These are phyloP conservation scores for Prinsepia uniflora DNA, from an alignment of 306 rosid species.

Conservation along the genomic window DNA sequence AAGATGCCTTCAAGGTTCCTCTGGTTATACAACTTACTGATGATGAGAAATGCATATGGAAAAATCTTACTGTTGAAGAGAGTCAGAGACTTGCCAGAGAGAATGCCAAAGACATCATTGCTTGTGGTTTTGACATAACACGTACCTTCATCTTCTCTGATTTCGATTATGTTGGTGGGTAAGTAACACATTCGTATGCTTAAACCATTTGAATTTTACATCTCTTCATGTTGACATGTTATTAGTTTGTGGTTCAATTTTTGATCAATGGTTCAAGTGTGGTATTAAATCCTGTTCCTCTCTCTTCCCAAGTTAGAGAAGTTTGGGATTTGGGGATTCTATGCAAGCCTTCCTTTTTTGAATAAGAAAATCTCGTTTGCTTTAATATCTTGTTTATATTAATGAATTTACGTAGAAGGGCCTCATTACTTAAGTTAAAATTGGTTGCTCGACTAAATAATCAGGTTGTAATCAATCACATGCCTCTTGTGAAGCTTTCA, in stretches of 20 bases:
- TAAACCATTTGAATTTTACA: not conserved
- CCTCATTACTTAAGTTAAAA: not conserved
- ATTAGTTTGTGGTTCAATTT: not conserved
- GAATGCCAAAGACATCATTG: slow-evolving; percentile 91
- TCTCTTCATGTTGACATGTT: not conserved
- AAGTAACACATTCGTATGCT: slow-evolving; percentile 29
- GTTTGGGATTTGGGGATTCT: not conserved
- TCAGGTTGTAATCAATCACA: not conserved
- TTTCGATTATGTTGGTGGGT: slow-evolving; percentile 83
- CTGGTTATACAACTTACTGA: slow-evolving; percentile 91
- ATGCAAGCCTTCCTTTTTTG: not conserved
- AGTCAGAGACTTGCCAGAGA: slow-evolving; percentile 79
- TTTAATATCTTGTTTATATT: not conserved
- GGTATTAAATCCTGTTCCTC: not conserved
- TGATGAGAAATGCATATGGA: slow-evolving; percentile 94
- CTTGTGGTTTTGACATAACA: slow-evolving; percentile 88
- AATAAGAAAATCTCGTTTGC: not conserved
- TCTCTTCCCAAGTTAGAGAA: not conserved
- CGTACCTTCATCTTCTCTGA: slow-evolving; percentile 83
- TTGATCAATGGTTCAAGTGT: not conserved
- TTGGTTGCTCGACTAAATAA: not conserved
- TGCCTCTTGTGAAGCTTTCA: not conserved
- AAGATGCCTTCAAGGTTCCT: slow-evolving; percentile 93
- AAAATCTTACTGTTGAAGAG: slow-evolving; percentile 71
- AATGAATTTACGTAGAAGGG: not conserved